phyloP scores from a whole-genome alignment of 129 eudicot genomes.

The Tanacetum coccineum region DNA sequence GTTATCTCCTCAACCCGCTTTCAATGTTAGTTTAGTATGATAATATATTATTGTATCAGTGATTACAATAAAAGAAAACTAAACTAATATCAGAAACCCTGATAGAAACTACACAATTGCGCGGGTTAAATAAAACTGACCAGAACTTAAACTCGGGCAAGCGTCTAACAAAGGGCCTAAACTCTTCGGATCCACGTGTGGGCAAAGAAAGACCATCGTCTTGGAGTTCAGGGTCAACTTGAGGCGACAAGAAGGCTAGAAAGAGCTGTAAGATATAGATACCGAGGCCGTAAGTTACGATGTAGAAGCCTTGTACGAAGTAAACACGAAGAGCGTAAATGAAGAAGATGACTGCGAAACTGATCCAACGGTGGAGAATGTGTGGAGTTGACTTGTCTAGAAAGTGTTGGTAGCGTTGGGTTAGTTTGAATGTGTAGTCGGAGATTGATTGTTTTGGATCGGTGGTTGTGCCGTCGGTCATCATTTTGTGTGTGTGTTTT shows the following conservation, averaged over 20 bases:
- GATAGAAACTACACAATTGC: too few species aligned
- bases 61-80: too few species aligned
- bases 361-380: conserved; percentile 82
- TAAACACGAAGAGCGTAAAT: conserved; percentile 71
- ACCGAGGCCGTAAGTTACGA: conserved; percentile 75
- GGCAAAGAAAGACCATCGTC: conserved; percentile 79
- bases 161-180: conserved; percentile 86
- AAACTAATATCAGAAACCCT: too few species aligned
- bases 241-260: conserved; percentile 75
- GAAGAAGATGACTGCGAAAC: conserved; percentile 34
- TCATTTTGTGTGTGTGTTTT: background rate
- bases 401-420: conserved; percentile 71
- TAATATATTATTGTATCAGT: too few species aligned
- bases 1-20: too few species aligned
- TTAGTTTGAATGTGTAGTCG: conserved; percentile 40
- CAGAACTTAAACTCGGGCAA: conserved; percentile 90
- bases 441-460: conserved; percentile 40
- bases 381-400: conserved; percentile 80
- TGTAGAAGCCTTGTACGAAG: conserved; percentile 64
- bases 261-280: conserved; percentile 77
- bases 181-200: conserved; percentile 78
- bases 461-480: conserved; percentile 7
- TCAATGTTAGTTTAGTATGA: too few species aligned
- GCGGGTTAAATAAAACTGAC: too few species aligned
- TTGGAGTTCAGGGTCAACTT: conserved; percentile 75